Evolutionary conservation across 108 stramenopile genomes (phyloP).

Genomic region (Cyclotella cryptica): DNA sequence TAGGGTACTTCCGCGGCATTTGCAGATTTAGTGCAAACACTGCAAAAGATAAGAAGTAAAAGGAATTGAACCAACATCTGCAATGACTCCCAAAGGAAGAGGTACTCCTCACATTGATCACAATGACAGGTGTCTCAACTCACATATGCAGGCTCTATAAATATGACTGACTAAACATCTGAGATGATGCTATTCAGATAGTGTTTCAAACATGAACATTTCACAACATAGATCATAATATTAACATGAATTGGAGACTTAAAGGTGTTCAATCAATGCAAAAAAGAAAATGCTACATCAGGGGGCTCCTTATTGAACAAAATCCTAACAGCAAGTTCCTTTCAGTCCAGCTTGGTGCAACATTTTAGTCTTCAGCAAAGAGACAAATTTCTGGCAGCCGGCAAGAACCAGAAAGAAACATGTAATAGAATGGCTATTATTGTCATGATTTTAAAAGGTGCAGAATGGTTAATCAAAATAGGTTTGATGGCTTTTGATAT

Average conservation of each 20-base stretch:
- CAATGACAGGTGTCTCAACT: constrained; percentile 90
- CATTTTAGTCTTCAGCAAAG: not conserved
- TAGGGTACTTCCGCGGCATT: constrained; percentile 93
- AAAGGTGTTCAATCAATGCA: constrained; percentile 76
- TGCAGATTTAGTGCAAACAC: constrained; percentile 92
- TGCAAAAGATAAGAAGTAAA: not conserved
- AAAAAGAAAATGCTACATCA: constrained; percentile 61
- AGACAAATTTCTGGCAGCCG: not conserved
- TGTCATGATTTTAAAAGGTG: no score
- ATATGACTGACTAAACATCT: constrained; percentile 63
- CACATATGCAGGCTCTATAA: constrained; percentile 96
- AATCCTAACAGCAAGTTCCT: constrained; percentile 69
- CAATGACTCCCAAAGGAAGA: not conserved
- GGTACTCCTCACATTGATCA: constrained; percentile 73
- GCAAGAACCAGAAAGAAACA: no score
- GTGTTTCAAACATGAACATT: constrained; percentile 10
- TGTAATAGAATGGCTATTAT: no score
- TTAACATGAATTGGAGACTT: constrained; percentile 17
- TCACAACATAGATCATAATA: not conserved
- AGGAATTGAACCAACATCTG: not conserved
- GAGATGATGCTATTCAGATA: not conserved
- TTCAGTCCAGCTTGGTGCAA: constrained; percentile 56
- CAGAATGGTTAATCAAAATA: no score
- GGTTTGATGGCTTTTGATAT: no score
- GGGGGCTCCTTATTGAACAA: constrained; percentile 58